Conservation (phyloP, 1,284 basidiomycete genomes). For the Ustilago bromivora region DNA sequence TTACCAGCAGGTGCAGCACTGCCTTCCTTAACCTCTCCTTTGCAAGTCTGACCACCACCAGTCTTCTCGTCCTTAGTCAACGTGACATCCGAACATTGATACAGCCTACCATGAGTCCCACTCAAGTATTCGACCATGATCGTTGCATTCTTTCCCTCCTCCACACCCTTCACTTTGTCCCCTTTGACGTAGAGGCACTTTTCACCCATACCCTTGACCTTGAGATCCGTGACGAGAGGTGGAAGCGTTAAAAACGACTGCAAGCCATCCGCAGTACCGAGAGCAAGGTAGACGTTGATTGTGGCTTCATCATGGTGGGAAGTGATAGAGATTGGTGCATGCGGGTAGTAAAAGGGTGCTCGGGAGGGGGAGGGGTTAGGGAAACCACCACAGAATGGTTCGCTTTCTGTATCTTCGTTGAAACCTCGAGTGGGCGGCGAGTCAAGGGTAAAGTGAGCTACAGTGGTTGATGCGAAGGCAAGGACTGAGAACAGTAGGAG, state of each 20-base stretch:
- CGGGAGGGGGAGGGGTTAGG: conserved; percentile 25
- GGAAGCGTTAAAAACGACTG: conserved; percentile 24
- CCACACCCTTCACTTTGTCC: conserved; percentile 4
- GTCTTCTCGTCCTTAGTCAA: conserved; percentile 24
- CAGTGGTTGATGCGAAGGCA: conserved; percentile 16
- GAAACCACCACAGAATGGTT: conserved; percentile 53
- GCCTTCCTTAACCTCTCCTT: conserved; percentile 23
- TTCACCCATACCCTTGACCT: conserved; percentile 27
- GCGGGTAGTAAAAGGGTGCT: conserved; percentile 38
- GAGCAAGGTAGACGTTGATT: conserved; percentile 52
- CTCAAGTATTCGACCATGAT: conserved; percentile 54
- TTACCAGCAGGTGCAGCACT: background rate
- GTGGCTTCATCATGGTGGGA: conserved; percentile 47
- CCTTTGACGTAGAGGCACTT: conserved; percentile 42
- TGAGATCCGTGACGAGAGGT: conserved; percentile 24
- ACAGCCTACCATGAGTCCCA: conserved; percentile 41
- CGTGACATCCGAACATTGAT: conserved; percentile 46
- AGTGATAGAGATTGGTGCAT: conserved; percentile 41
- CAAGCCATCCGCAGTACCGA: conserved; percentile 16
- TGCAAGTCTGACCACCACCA: conserved; percentile 31
- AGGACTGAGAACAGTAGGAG: background rate
- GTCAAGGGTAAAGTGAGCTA: conserved; percentile 45
- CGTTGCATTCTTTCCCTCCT: conserved; percentile 25
- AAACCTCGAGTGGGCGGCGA: conserved; percentile 40
- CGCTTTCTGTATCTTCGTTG: conserved; percentile 44